Evolutionary conservation across 2,329 filamentous ascomycete genomes (phyloP).

Genomic region (Fusarium miscanthi): DNA sequence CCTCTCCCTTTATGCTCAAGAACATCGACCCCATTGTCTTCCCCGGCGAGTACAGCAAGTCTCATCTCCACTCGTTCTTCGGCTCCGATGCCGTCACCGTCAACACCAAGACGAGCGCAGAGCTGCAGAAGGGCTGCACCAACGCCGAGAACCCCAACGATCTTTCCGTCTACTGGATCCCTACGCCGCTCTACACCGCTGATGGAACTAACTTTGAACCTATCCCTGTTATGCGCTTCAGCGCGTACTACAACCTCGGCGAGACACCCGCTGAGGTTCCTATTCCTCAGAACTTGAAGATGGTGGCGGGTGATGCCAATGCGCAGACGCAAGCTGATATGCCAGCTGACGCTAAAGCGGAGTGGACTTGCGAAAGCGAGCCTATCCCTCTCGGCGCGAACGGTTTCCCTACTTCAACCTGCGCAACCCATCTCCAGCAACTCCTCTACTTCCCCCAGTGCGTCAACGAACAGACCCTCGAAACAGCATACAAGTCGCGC

Average conservation of each 20-base stretch:
- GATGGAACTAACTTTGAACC: slow-evolving; percentile 47
- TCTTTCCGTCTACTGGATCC: slow-evolving; percentile 58
- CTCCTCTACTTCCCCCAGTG: slow-evolving; percentile 43
- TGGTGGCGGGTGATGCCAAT: slow-evolving; percentile 54
- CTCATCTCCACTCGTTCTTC: slow-evolving; percentile 52
- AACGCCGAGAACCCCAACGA: slow-evolving; percentile 60
- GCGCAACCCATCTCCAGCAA: slow-evolving; percentile 33
- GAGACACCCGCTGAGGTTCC: slow-evolving; percentile 54
- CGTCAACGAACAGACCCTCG: slow-evolving; percentile 39
- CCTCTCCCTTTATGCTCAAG: slow-evolving; percentile 47
- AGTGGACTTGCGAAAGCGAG: slow-evolving; percentile 50
- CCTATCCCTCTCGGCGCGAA: slow-evolving; percentile 36
- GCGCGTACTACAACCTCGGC: slow-evolving; percentile 58
- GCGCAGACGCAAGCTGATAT: slow-evolving; percentile 24
- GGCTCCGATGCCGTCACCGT: slow-evolving; percentile 49
- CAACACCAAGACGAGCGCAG: slow-evolving; percentile 45
- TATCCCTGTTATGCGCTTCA: slow-evolving; percentile 54
- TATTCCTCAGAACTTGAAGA: slow-evolving; percentile 57
- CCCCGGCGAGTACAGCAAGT: slow-evolving; percentile 47
- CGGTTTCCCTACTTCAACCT: slow-evolving; percentile 34
- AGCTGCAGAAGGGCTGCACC: slow-evolving; percentile 57
- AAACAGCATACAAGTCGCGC: slow-evolving; percentile 37
- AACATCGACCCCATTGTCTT: slow-evolving; percentile 51
- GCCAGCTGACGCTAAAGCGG: slow-evolving; percentile 44
- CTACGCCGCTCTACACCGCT: slow-evolving; percentile 53